Evolutionary conservation across 768 basidiomycete species (phyloP), one percentile per base, ranked within the genome.

Genomic region (Butyriboletus loyo): DNA sequence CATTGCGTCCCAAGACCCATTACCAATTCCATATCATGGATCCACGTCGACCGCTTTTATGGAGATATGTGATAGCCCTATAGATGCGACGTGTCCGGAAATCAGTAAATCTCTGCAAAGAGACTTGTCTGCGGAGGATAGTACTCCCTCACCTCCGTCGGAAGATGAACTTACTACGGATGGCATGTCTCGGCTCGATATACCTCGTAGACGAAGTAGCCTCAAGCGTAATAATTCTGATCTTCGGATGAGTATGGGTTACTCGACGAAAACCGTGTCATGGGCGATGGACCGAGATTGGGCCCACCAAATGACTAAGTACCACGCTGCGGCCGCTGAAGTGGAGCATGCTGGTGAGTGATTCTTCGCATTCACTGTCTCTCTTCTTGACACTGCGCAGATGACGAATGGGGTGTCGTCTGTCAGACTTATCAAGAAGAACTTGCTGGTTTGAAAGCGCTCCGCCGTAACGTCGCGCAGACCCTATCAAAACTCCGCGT

Each of bases 221-320:
- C 77, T 88, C 57, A 86, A 81, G 67, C 79, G 83, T 50, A 73
- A 71, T 21, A 78, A 77, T 58, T 74, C 70, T 53, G 73, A 72
- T 45, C 72, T 75, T 62, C 66, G 71, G 49, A 69, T 78, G 54
- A 81, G 78, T 37, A 60, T 74, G 57, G 71, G 66, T 31, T 81
- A 84, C 54, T 72, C 81, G 27, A 68, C 75, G 17, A 89, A 89
- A 70, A 79, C 80, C 6, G 86, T 89, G 8, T 85, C 86, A 34
- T 89, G 86, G 86, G 86, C 87, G 24, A 87, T 86, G 69, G 79
- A 84, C 53, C 77, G 75, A 13, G 84, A 84, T 48, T 76, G 83
- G 71, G 73, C 77, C 25, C 76, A 75, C 8, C 82, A 84, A 57
- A 73, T 85, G 52, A 73, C 75, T 32, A 80, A 80, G 54, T 76